Evolutionary conservation across 805 yeast genomes (phyloP).

Genomic region (Helenozyma baotianmanensis): DNA sequence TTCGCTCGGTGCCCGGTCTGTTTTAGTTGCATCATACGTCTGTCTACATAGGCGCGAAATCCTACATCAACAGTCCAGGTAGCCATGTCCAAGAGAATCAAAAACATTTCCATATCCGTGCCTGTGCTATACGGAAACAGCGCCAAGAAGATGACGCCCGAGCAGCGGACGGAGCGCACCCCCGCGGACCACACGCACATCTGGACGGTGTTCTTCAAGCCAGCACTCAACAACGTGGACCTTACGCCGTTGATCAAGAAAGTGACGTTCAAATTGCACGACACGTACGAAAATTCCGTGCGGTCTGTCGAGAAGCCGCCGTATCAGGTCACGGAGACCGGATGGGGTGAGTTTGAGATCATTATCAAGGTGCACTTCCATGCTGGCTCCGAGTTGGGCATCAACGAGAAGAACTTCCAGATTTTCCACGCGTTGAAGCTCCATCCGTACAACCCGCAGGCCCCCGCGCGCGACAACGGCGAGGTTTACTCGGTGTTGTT

Average conservation of each 20-base stretch:
- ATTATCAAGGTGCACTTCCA: slow-evolving; percentile 81
- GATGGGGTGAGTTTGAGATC: slow-evolving; percentile 99
- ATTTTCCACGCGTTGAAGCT: slow-evolving; percentile 85
- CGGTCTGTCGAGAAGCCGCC: slow-evolving; percentile 88
- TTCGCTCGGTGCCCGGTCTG: too few species aligned
- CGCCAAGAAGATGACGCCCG: slow-evolving; percentile 56
- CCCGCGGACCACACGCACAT: slow-evolving; percentile 91
- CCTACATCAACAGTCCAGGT: too few species aligned
- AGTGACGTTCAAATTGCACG: slow-evolving; percentile 93
- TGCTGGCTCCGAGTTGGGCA: slow-evolving; percentile 58
- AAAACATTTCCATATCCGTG: slow-evolving; percentile 53
- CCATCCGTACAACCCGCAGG: slow-evolving; percentile 70
- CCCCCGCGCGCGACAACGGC: slow-evolving; percentile 35
- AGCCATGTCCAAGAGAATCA: slow-evolving; percentile 22
- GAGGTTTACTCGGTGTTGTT: slow-evolving; percentile 49
- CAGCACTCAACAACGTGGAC: slow-evolving; percentile 64
- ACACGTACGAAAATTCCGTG: slow-evolving; percentile 85
- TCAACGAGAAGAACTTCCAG: slow-evolving; percentile 77
- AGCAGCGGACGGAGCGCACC: slow-evolving; percentile 48
- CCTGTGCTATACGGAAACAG: slow-evolving; percentile 81
- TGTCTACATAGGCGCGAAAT: too few species aligned
- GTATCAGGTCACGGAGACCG: slow-evolving; percentile 92
- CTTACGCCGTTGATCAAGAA: slow-evolving; percentile 76
- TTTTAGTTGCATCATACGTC: too few species aligned
- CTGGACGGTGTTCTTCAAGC: slow-evolving; percentile 93